Conservation (phyloP, 2,329 filamentous ascomycete species). For the Colletotrichum musae region DNA sequence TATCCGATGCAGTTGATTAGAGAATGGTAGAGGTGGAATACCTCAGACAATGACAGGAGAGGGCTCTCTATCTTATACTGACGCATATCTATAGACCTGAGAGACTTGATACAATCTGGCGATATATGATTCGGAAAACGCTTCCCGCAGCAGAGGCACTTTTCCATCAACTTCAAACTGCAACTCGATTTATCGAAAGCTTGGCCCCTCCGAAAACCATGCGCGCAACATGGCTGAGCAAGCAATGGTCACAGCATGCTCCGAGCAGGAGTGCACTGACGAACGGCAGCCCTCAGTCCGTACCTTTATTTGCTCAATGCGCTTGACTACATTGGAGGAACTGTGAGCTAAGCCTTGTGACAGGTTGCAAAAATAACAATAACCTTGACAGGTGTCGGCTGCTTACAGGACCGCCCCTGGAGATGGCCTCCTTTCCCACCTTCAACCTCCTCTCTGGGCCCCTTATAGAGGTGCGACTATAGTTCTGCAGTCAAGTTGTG, state of each 20-base stretch:
- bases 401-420: not conserved
- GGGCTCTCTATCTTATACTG: not conserved
- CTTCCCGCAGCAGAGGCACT: not conserved
- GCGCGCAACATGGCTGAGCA: not conserved
- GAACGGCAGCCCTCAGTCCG: not conserved
- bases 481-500: not conserved
- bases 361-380: not conserved
- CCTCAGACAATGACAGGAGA: not conserved
- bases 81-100: not conserved
- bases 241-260: not conserved
- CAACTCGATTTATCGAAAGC: not conserved
- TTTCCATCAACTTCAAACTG: not conserved
- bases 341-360: not conserved
- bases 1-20: not conserved
- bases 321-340: not conserved
- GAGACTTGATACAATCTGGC: not conserved
- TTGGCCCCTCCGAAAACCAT: not conserved
- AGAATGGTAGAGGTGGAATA: not conserved
- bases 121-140: not conserved
- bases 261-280: not conserved
- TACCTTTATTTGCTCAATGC: not conserved
- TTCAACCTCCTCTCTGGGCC: not conserved
- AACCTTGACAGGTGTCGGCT: not conserved
- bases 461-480: not conserved
- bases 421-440: not conserved